Evolutionary conservation across 2,329 filamentous ascomycete genomes (phyloP), one percentile per base, ranked within the genome.

Genomic region (Colletotrichum neosansevieriae): DNA sequence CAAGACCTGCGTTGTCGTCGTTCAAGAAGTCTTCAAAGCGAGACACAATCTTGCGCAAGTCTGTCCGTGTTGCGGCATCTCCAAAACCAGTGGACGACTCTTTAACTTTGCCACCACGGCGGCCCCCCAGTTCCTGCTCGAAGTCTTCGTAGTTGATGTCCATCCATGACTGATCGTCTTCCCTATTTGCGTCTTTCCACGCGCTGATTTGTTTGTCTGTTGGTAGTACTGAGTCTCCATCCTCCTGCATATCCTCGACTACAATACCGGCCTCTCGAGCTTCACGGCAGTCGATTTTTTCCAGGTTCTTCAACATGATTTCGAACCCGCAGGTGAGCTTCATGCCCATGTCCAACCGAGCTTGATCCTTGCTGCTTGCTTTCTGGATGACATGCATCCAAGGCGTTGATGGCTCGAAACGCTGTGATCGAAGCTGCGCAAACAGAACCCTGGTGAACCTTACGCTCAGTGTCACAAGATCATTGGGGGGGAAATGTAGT

Each of bases 11-110:
- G 51, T 86, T 87, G 11, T 97, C 92, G 73, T 98, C 93, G 63
- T 97, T 93, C 51, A 99, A 80, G 73, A 99, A 98, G 12, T 92
- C 85, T 75, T 98, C 94, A 75, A 99, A 98, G n/a, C 94, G 89
- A 53, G 92, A 91, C 0, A 99, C 96, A 77, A 98, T 97, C 75
- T 95, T 95, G 61, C 92, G 90, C 21, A 99, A 83, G 76, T 97
- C 92, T 4, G 89, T 89, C 74, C 94, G 90, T 0, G 90, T 88
- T 24, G 83, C 84, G 4, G 86, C 82, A 75, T 94, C 89, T 2
- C 91, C 92, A 75, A 93, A 89, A 0, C 84, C 85, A 32, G 72
- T 72, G n/a, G 12, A 53, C 80, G 44, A 15, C 3, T 34, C 15
- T 12, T 21, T 29, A 4, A 9, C 17, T 11, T 29, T 47, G 1